Evolutionary conservation across 2,329 filamentous ascomycete species (phyloP).

Genomic region (Epichloe sibirici): DNA sequence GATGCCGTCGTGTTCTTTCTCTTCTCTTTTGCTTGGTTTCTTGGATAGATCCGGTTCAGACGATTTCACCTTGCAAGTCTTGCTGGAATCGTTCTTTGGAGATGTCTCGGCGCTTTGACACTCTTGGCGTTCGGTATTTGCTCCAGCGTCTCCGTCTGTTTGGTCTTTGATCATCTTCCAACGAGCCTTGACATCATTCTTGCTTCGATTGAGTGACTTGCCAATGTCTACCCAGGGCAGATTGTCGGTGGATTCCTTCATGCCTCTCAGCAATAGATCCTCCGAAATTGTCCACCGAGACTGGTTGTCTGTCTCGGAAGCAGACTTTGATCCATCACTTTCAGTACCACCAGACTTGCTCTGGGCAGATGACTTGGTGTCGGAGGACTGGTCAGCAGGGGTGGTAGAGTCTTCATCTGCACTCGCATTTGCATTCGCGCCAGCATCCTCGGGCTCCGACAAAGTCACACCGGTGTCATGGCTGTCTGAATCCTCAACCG

Average conservation of each 20-base stretch:
- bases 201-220: conserved; percentile 14
- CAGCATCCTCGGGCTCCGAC: no score
- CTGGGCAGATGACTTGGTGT: no score
- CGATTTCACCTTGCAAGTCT: not conserved
- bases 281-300: conserved; percentile 23
- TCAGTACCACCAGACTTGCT: not conserved
- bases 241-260: conserved; percentile 19
- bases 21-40: no score
- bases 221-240: conserved; percentile 21
- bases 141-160: not conserved
- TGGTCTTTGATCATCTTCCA: conserved; percentile 21
- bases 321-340: not conserved
- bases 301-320: not conserved
- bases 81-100: not conserved
- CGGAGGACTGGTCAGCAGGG: no score
- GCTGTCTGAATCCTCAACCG: not conserved
- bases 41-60: no score
- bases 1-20: conserved; percentile 1
- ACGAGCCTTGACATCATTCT: conserved; percentile 18
- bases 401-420: no score
- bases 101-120: not conserved
- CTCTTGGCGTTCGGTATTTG: no score
- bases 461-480: no score
- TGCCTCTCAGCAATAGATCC: conserved; percentile 20
- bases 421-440: no score